Conservation (phyloP, 257 asterid genomes). For the Solanum chmielewskii region DNA sequence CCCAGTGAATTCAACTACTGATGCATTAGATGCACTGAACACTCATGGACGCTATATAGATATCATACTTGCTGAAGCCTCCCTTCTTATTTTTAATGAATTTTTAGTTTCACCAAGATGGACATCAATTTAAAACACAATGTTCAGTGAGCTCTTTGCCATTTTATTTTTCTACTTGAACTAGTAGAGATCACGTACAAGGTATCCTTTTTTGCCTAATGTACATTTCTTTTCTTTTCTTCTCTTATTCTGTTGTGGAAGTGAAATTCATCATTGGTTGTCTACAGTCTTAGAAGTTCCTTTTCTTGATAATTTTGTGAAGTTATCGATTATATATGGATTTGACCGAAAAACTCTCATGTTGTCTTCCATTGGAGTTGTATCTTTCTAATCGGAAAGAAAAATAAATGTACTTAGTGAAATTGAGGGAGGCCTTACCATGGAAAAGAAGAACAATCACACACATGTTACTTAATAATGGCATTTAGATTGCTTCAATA, state of each 20-base stretch:
- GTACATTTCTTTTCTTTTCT: not conserved
- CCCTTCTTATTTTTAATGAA: conserved; percentile 37
- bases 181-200: not conserved
- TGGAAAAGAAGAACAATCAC: not conserved
- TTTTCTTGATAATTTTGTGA: no score
- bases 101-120: no score
- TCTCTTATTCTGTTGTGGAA: not conserved
- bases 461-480: no score
- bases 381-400: no score
- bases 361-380: no score
- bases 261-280: conserved; percentile 3
- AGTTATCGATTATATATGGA: no score
- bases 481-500: no score
- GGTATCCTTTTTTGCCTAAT: not conserved
- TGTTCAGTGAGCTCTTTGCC: conserved; percentile 23
- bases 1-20: conserved; percentile 31
- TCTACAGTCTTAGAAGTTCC: no score
- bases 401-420: no score
- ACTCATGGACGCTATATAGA: conserved; percentile 35
- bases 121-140: no score
- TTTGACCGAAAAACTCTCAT: no score
- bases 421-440: no score
- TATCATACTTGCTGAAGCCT: conserved; percentile 48
- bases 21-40: conserved; percentile 24
- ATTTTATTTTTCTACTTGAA: not conserved